Percentiles rank a stretch among this genome's conserved stretches.
These are phyloP conservation scores for Colletotrichum caudatum DNA, from an alignment of 2,329 filamentous ascomycete genomes.

Conservation along the genomic window DNA sequence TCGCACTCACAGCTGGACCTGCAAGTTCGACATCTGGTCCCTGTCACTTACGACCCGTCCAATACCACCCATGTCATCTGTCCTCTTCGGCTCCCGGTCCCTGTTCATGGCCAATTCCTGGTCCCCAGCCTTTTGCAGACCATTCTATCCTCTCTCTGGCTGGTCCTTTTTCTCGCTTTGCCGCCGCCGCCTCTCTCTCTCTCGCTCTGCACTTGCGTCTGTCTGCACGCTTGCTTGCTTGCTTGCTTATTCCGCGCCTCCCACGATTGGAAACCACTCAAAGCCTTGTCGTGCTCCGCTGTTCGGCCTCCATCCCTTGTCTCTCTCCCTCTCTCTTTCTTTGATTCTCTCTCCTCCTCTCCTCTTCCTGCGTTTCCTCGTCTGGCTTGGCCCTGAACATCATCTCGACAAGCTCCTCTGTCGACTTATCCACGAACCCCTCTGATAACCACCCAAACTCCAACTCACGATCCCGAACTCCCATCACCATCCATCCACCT, in stretches of 20 bases:
- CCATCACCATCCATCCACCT: background rate
- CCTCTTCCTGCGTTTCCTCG: constrained; percentile 11
- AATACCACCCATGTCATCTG: constrained; percentile 40
- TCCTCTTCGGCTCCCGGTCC: constrained; percentile 35
- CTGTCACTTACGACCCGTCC: constrained; percentile 36
- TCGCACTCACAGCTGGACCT: constrained; percentile 9
- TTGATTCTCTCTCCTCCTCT: background rate
- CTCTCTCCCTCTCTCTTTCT: background rate
- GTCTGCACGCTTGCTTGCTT: background rate
- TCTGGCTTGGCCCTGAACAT: background rate
- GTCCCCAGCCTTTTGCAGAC: constrained; percentile 33
- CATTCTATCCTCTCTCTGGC: constrained; percentile 27
- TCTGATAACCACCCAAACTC: background rate
- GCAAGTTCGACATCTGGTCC: constrained; percentile 30
- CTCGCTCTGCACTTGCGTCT: constrained; percentile 12
- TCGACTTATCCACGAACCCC: constrained; percentile 9
- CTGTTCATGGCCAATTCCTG: constrained; percentile 16
- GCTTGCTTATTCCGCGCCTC: constrained; percentile 22
- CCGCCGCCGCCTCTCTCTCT: constrained; percentile 20
- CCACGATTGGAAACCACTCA: constrained; percentile 37
- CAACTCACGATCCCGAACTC: background rate
- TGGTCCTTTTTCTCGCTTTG: constrained; percentile 30
- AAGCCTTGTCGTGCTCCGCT: constrained; percentile 26
- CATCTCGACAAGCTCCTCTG: constrained; percentile 10
- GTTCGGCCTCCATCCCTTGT: constrained; percentile 5